Evolutionary conservation across 2,329 filamentous ascomycete genomes (phyloP), one percentile per base, ranked within the genome.

Genomic region (Chaetomiaceae sp.): DNA sequence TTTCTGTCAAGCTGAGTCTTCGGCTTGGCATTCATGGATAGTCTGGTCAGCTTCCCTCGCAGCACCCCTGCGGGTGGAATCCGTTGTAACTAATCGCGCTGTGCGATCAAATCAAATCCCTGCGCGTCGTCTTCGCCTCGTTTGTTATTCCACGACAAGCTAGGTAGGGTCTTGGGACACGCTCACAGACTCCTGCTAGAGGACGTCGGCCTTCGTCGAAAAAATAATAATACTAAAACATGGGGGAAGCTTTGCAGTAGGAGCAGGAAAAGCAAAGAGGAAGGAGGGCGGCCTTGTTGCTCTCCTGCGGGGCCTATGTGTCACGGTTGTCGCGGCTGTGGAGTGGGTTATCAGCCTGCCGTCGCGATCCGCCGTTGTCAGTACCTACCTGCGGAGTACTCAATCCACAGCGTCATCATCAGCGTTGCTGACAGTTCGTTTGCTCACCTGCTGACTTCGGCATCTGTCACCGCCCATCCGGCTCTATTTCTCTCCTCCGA

Each of bases 391-490:
- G n/a, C n/a, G n/a, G n/a, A 6, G 13, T 36, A 14, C n/a, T 2
- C 33, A 5, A 16, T 5, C 34, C 16, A 10, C 6, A n/a, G n/a
- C 3, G 34, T 20, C 18, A 23, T 18, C 23, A 40, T 34, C 48
- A 36, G 21, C 18, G 30, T 9, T 37, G 27, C 45, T 49, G 33
- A 45, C 47, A 36, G 6, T 40, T 20, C 25, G 38, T 44, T 42
- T 47, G 42, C n/a, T 21, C 36, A 49, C 30, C 41, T 50, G 23
- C 41, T n/a, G n/a, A n/a, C 49, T 47, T 56, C 49, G 48, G 45
- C 46, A 53, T 37, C 42, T 43, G 54, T 56, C 54, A 56, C 54
- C 45, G 54, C 42, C 46, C 47, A 34, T 43, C 51, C 44, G 32
- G 44, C 21, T 42, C 30, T 48, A 46, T 36, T 42, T 44, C 41